Evolutionary conservation across 257 asterid genomes (phyloP), one percentile per base, ranked within the genome.

Genomic region (Capsicum pubescens): DNA sequence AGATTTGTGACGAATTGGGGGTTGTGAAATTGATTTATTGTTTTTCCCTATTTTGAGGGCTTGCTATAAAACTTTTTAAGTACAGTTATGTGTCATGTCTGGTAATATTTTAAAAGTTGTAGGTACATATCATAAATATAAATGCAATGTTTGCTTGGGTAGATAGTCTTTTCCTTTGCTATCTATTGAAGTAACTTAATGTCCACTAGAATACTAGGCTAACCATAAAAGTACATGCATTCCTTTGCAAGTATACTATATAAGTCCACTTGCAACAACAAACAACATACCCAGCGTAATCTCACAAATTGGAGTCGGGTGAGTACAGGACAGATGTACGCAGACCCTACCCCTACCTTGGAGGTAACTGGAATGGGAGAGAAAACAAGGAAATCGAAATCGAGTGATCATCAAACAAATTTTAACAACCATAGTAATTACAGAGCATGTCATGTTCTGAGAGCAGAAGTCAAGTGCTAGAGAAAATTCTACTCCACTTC

Each of bases 1-100:
- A 78, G 84, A 83, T 70, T 85, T 87, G 77, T 78, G 84, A 85
- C 80, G 83, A 83, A 86, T 70, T 88, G 79, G 91, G 91, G 90
- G 52, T 72, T 79, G 86, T 86, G 87, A 89, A 80, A 68, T 82
- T 61, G 59, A 39, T 39, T 39, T 39, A 39, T 39, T 39, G 5
- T 39, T 39, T 44, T 44, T 44, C 48, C 48, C 48, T 44, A 44
- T 44, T 44, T 44, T 44, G 48, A 44, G 48, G 48, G 8, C 8
- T 44, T 44, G 48, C 48, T 44, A 44, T 44, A 44, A 44, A 44
- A 4, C 48, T 44, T 7, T 3, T 6, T 0, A 44, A 44, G 48
- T 44, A 44, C 8, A 44, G 8, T 44, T 11, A 4, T 11, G 57
- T 10, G 8, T 44, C 3, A 4, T 54, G 16, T 10, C 11, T 11